Evolutionary conservation across 2,329 filamentous ascomycete species (phyloP), one percentile per base, ranked within the genome.

Genomic region (Diaporthe citri): DNA sequence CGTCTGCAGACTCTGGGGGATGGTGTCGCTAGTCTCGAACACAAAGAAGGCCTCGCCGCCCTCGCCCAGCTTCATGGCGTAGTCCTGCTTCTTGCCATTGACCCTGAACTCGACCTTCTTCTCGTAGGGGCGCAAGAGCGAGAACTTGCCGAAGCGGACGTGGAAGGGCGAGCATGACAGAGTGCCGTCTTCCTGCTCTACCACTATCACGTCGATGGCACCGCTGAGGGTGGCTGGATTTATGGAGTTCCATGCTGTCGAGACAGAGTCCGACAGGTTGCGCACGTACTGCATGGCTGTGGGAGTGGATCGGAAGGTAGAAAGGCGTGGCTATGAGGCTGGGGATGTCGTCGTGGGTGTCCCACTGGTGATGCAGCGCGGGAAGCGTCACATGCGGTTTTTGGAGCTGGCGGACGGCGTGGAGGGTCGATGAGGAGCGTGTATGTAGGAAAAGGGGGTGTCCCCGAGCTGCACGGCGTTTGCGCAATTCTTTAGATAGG

Each of bases 101-200:
- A 99, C 96, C 80, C 90, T 91, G 86, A 99, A 99, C 85, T 98
- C 96, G 81, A 99, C 97, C 90, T 98, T 99, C 87, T 99, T 99
- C 85, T 99, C 97, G 76, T 93, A 98, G 0, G 97, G 97, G 31
- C 97, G 94, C 81, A 99, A 87, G 52, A 99, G 89, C 76, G 96
- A 98, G 87, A 98, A 98, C 86, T 99, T 99, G 84, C 97, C 97
- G 84, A 99, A 99, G 80, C 97, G 95, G 78, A 99, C 97, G 84
- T 99, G 97, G 85, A 99, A 99, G 67, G 97, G 97, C 39, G 96
- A 98, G 86, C 97, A 99, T 78, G 93, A 92, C 74, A 98, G 89
- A 55, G 87, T 88, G 86, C 95, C 97, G 89, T 99, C 97, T 82
- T 96, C 95, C 79, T 97, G 95, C 85, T 99, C 95, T 75, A 99